Evolutionary conservation across 352 stramenopile genomes (phyloP), one percentile per base, ranked within the genome.

Genomic region (Globisporangium yorkense): DNA sequence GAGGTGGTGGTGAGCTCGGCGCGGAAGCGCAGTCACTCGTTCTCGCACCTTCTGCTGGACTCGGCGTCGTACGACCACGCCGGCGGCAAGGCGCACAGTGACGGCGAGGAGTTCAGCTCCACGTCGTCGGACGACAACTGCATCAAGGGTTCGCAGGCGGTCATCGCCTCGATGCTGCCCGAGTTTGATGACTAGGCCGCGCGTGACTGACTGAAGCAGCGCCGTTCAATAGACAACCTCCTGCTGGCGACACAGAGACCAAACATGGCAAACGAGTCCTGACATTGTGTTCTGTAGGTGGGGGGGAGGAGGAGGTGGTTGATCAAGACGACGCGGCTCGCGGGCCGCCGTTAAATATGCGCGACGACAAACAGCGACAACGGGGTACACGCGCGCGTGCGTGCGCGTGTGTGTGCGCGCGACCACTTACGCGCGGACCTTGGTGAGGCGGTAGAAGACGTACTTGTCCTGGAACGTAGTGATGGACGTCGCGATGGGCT

Each of bases 401-500:
- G 18, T 5, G 37, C 10, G 35, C 35, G 35, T 40, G 35, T 3
- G 35, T 40, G 37, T 5, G 12, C 8, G 37, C 37, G 37, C 37
- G 8, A 37, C 10, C 5, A 48, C 2, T 68, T 74, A 86, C 56
- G 67, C 59, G 27, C 62, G 66, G 39, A 80, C 66, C 43, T 76
- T 72, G 18, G 70, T 81, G 53, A 94, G 71, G 27, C 85, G 79
- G 57, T 92, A 94, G 66, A 94, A 92, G 41, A 92, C 79, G 59
- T 92, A 92, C 60, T 88, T 88, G 72, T 92, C 83, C 57, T 94
- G 85, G 72, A 94, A 94, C 56, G 70, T 85, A 27, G 75, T 73
- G 50, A 89, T 71, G 33, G 64, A 75, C 37, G 79, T 75, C 15
- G 84, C 79, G 43, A 94, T 88, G 3, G 85, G 75, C 57, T 91